A percentile compares a stretch with the other conserved stretches of the same genome.
These are phyloP conservation scores for Lipomyces yamadae DNA, from an alignment of 805 yeast genomes.

Conservation along the genomic window DNA sequence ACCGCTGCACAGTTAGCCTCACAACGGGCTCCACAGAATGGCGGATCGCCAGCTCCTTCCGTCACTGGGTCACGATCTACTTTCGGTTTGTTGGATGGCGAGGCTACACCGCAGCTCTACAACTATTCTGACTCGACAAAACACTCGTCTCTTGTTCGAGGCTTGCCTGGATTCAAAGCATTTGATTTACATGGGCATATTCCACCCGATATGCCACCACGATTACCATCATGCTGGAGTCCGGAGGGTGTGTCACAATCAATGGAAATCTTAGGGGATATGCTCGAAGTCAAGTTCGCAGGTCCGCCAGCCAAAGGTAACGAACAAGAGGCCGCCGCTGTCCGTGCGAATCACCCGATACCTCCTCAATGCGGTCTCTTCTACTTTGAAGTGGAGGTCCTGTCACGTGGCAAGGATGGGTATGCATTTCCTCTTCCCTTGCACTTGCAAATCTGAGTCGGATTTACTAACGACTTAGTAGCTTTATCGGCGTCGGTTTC, in stretches of 20 bases:
- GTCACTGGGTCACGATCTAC: slow-evolving; percentile 9
- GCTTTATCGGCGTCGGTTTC: slow-evolving; percentile 54
- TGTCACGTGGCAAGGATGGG: slow-evolving; percentile 47
- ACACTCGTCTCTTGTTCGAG: background rate
- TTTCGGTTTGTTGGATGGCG: slow-evolving; percentile 11
- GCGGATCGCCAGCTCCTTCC: slow-evolving; percentile 4
- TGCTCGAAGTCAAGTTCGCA: slow-evolving; percentile 28
- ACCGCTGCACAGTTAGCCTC: slow-evolving; percentile 2
- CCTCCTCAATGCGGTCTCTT: slow-evolving; percentile 53
- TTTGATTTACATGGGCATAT: background rate
- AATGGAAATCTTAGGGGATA: slow-evolving; percentile 27
- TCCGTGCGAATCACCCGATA: slow-evolving; percentile 43
- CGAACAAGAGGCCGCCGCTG: slow-evolving; percentile 38
- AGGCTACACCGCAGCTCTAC: slow-evolving; percentile 4
- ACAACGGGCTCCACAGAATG: slow-evolving; percentile 19
- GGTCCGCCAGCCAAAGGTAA: slow-evolving; percentile 22
- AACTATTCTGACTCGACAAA: slow-evolving; percentile 2
- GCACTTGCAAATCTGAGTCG: slow-evolving; percentile 4
- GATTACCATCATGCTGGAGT: slow-evolving; percentile 33
- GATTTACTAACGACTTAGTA: slow-evolving; percentile 10
- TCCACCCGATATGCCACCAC: slow-evolving; percentile 2
- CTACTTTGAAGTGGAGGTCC: slow-evolving; percentile 56
- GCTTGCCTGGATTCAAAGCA: background rate
- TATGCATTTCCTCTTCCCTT: slow-evolving; percentile 10
- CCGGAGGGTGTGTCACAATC: slow-evolving; percentile 19